Evolutionary conservation across 192 early-diverging fungal species (phyloP), one percentile per base, ranked within the genome.

Genomic region (Lunasporangiospora selenospora): DNA sequence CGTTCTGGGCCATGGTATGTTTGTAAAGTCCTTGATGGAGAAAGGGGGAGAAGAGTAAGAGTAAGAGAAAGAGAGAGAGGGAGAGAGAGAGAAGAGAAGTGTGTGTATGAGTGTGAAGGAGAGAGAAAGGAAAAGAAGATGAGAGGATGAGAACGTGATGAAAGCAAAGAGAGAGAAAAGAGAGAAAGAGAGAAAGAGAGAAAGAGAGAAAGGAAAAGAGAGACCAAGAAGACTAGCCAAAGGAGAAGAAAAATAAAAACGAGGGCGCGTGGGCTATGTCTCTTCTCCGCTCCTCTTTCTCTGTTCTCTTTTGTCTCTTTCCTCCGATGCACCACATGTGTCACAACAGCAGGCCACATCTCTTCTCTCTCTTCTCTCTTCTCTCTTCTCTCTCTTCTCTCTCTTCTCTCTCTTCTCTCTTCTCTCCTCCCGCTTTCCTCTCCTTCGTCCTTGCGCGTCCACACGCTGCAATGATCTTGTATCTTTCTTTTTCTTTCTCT

Each of bases 1-100:
- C 86, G 78, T 87, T 80, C 70, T 81, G 80, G 40, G 67, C 64
- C 78, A 80, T 80, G 60, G 24, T 51, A 42, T 31, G 24, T 44
- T n/a, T 16, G 55, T 27, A 44, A 18, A 30, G 15, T 21, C 12
- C 46, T 34, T 24, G 30, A 16, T 40, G 4, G 39, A n/a, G 32
- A 52, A 40, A 40, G 30, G 27, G 16, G 42, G 41, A 49, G 19
- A 39, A 34, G 15, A 21, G 42, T 24, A 12, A 45, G 33, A 33
- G 52, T 24, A 21, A 37, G 37, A 33, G 15, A 29, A 42, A 24
- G 39, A 33, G 45, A 36, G 49, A 23, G 18, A 53, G 43, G 33
- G 40, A 30, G 38, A 43, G 24, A 32, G 24, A 31, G 31, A 42
- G 29, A 50, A 31, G 19, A 18, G 29, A 56, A 56, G 43, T n/a